phyloP scores from a whole-genome alignment of 352 stramenopile genomes.

The Globisporangium abappressorium region DNA sequence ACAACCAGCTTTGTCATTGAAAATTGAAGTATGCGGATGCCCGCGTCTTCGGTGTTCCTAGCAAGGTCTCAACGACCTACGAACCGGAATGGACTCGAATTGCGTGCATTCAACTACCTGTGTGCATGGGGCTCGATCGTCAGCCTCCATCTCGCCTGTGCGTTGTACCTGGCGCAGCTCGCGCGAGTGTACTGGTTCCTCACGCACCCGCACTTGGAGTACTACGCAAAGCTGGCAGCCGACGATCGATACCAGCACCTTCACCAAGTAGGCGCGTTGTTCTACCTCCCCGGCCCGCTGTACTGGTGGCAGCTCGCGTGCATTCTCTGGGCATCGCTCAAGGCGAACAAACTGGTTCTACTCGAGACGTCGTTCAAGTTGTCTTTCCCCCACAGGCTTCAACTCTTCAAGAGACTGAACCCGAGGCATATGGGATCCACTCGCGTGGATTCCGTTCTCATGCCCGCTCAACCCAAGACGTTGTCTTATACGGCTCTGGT shows the following conservation, averaged over 20 bases:
- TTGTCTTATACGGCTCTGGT: not conserved
- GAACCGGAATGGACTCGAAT: not conserved
- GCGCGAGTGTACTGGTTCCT: not conserved
- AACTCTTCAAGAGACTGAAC: not conserved
- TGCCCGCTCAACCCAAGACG: not conserved
- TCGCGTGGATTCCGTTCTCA: not conserved
- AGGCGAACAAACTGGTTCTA: constrained; percentile 4
- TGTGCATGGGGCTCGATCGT: constrained; percentile 5
- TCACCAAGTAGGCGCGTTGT: not conserved
- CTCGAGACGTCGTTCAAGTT: not conserved
- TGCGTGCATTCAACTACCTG: not conserved
- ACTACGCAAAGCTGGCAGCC: not conserved
- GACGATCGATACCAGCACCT: not conserved
- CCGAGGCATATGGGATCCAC: not conserved
- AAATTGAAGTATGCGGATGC: too few relatives aligned
- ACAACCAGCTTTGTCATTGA: too few relatives aligned
- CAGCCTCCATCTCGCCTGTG: constrained; percentile 3
- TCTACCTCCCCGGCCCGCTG: not conserved
- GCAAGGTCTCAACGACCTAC: too few relatives aligned
- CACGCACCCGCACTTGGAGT: constrained; percentile 3
- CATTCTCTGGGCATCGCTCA: constrained; percentile 5
- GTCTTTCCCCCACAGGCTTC: not conserved
- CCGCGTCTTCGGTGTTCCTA: too few relatives aligned
- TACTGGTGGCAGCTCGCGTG: constrained; percentile 9
- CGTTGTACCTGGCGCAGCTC: constrained; percentile 3